phyloP scores from a whole-genome alignment of 108 stramenopile species.

The Skeletonema potamos region DNA sequence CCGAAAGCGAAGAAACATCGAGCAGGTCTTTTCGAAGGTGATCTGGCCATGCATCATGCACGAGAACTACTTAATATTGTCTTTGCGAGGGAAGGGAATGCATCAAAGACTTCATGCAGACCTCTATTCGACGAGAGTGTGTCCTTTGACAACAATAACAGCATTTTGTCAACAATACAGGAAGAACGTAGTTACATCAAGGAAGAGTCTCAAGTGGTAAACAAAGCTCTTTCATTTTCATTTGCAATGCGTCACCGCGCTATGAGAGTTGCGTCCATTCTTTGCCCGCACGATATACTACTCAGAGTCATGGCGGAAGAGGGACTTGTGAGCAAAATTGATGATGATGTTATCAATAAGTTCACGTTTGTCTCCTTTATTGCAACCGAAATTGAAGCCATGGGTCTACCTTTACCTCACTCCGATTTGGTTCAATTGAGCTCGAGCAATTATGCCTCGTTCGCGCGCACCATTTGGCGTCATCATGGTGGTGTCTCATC shows the following conservation, averaged over 20 bases:
- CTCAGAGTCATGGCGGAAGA: constrained; percentile 62
- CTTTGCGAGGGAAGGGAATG: constrained; percentile 59
- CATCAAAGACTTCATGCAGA: constrained; percentile 24
- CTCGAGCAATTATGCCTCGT: constrained; percentile 79
- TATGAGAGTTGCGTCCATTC: constrained; percentile 70
- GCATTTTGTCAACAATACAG: constrained; percentile 3
- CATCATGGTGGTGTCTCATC: constrained; percentile 57
- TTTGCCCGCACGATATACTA: constrained; percentile 78
- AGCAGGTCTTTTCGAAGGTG: constrained; percentile 34
- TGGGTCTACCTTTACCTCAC: constrained; percentile 84
- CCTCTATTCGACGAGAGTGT: constrained; percentile 36
- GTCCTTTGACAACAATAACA: constrained; percentile 7
- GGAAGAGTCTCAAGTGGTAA: constrained; percentile 4
- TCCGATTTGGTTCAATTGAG: constrained; percentile 76
- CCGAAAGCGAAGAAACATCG: constrained; percentile 25
- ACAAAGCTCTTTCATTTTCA: constrained; percentile 50
- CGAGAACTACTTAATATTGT: constrained; percentile 74
- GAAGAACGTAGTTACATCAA: not conserved
- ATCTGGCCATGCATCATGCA: constrained; percentile 52
- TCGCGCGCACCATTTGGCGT: constrained; percentile 80
- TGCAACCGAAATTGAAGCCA: constrained; percentile 86
- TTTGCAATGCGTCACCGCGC: constrained; percentile 89
- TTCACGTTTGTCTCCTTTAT: constrained; percentile 75
- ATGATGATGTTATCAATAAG: constrained; percentile 43
- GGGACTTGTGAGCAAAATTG: constrained; percentile 31